A percentile compares a stretch with the other conserved stretches of the same genome.
phyloP scores from a whole-genome alignment of 768 basidiomycete genomes.

The Suillus bovinus region DNA sequence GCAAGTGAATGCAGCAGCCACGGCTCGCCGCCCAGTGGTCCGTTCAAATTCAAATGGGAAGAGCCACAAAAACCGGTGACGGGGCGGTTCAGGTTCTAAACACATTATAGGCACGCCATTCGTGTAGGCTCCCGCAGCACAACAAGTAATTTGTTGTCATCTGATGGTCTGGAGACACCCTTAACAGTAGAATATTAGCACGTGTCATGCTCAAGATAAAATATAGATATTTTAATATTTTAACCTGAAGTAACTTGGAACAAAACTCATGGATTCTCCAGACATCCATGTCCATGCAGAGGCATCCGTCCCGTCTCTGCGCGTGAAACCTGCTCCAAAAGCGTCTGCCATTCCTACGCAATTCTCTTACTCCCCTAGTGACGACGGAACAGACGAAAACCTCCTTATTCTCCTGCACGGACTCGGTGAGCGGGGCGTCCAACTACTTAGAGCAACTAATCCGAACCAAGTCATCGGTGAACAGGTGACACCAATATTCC shows the following conservation, averaged over 20 bases:
- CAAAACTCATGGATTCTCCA: background rate
- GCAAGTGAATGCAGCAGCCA: background rate
- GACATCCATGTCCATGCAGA: conserved; percentile 23
- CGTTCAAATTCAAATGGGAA: background rate
- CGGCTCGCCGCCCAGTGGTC: background rate
- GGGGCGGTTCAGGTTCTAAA: background rate
- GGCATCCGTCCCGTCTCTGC: conserved; percentile 19
- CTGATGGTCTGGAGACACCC: background rate
- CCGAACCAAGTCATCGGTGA: conserved; percentile 1
- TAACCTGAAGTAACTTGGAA: no score
- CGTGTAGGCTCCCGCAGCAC: background rate
- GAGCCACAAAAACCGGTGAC: background rate
- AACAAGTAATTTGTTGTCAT: background rate
- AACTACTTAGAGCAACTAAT: conserved; percentile 4
- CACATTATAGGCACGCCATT: background rate
- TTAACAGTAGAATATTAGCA: background rate
- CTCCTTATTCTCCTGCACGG: conserved; percentile 84
- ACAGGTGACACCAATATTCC: conserved; percentile 81
- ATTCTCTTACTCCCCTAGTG: conserved; percentile 70
- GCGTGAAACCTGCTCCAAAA: conserved; percentile 53
- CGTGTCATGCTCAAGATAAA: background rate
- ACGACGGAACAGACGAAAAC: conserved; percentile 87
- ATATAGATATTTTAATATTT: no score
- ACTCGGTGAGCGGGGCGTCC: conserved; percentile 53
- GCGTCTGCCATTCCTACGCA: conserved; percentile 47